phyloP scores from a whole-genome alignment of 352 stramenopile genomes.

The Globisporangium uncinulatum region DNA sequence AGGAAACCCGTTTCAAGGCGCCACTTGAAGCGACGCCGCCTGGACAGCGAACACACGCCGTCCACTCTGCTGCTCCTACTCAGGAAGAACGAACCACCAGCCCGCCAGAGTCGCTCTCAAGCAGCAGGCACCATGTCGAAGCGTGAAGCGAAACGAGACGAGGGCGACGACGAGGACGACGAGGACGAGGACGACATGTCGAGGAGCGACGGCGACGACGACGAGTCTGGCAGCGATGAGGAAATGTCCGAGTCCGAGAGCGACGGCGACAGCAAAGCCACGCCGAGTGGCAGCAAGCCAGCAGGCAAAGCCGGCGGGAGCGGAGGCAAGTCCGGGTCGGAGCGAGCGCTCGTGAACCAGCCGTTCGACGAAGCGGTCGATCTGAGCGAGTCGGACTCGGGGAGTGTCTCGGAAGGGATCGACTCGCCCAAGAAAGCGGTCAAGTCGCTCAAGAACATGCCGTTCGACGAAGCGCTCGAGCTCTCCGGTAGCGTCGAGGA shows the following conservation, averaged over 20 bases:
- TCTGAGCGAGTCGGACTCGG: conserved; percentile 73
- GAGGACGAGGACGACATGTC: conserved; percentile 60
- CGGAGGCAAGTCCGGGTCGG: conserved; percentile 18
- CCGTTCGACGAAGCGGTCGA: conserved; percentile 86
- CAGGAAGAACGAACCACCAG: neutral
- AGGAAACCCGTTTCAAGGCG: no score
- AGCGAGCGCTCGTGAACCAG: conserved; percentile 67
- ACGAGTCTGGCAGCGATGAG: no score
- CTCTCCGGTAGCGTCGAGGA: conserved; percentile 77
- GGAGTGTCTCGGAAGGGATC: conserved; percentile 33
- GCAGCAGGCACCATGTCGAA: conserved; percentile 36
- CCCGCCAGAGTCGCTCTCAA: neutral
- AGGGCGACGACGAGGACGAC: conserved; percentile 38
- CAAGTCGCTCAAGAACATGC: conserved; percentile 67
- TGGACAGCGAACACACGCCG: no score
- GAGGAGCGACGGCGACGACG: no score
- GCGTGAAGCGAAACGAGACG: conserved; percentile 45
- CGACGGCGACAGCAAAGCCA: conserved; percentile 34
- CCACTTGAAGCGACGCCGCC: no score
- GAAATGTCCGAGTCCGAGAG: conserved; percentile 68
- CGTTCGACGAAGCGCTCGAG: conserved; percentile 80
- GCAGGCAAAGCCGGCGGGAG: conserved; percentile 10
- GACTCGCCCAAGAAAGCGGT: conserved; percentile 59
- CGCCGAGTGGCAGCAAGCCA: conserved; percentile 8
- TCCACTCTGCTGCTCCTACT: no score